Conservation (phyloP, 495 filamentous ascomycete species). For the Aspergillus egyptiacus region DNA sequence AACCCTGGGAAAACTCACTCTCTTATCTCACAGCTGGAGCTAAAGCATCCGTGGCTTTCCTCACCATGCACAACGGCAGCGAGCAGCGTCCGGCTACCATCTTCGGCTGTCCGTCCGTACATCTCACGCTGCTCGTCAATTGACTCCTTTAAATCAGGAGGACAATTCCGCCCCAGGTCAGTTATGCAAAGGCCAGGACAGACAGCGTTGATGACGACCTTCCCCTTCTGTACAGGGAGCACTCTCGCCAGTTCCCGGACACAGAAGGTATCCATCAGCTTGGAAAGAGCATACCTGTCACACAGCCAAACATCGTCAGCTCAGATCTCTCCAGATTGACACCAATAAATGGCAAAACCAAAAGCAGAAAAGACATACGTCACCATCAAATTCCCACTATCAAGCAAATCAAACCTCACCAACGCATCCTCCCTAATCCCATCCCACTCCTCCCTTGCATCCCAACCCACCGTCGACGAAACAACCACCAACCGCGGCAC, state of each 20-base stretch:
- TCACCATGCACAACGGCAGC: not conserved
- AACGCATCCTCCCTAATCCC: not conserved
- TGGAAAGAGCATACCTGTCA: conserved; percentile 1
- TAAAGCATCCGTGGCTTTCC: not conserved
- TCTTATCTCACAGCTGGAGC: not conserved
- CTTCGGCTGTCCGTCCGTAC: not conserved
- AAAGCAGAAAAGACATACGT: not conserved
- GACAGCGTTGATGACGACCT: conserved; percentile 3
- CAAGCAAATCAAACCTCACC: not conserved
- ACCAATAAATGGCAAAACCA: not conserved
- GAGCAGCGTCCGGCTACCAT: conserved; percentile 3
- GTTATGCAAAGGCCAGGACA: conserved; percentile 3
- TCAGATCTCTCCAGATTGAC: not conserved
- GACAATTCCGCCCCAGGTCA: not conserved
- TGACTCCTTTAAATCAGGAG: not conserved
- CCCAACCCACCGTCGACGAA: not conserved
- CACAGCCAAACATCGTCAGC: not conserved
- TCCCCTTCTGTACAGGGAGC: conserved; percentile 2
- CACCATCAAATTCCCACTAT: not conserved
- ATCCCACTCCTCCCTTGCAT: not conserved
- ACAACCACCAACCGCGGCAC: conserved; percentile 6
- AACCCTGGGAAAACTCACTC: not conserved
- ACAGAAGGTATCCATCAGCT: conserved; percentile 1
- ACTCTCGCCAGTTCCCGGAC: not conserved
- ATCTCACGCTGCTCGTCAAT: not conserved